These are phyloP conservation scores for Lactuca sativa DNA, from an alignment of 129 eudicot species.

Conservation along the genomic window DNA sequence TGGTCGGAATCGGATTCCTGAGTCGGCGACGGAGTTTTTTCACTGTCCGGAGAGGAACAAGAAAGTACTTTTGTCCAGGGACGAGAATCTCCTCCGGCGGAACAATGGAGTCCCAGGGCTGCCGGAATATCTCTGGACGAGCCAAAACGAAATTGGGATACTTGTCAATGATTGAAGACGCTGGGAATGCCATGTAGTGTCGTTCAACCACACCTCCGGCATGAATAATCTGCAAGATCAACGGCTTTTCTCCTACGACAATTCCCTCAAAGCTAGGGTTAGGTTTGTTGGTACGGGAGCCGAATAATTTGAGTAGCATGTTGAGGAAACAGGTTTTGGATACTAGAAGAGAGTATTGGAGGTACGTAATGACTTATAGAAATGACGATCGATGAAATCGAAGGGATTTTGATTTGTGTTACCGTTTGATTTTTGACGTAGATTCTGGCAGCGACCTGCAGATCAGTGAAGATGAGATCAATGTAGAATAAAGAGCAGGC, in stretches of 20 bases:
- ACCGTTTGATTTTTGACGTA: neutral
- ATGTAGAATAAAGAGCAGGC: slow-evolving; percentile 39
- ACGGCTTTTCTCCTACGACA: slow-evolving; percentile 15
- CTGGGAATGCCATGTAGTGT: slow-evolving; percentile 76
- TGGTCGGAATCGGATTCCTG: slow-evolving; percentile 11
- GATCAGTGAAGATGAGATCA: slow-evolving; percentile 29
- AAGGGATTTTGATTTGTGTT: neutral
- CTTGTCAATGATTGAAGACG: slow-evolving; percentile 52
- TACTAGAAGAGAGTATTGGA: neutral
- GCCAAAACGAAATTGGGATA: slow-evolving; percentile 54
- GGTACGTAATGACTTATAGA: slow-evolving; percentile 21
- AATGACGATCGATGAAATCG: slow-evolving; percentile 30
- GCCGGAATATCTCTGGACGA: slow-evolving; percentile 56
- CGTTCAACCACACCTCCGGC: slow-evolving; percentile 56
- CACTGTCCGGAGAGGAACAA: slow-evolving; percentile 50
- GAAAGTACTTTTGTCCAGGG: slow-evolving; percentile 61
- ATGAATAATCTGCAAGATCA: slow-evolving; percentile 62
- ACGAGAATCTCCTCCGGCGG: slow-evolving; percentile 61
- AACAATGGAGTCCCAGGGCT: slow-evolving; percentile 66
- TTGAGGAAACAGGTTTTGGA: neutral
- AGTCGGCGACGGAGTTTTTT: slow-evolving; percentile 52
- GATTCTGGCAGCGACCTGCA: slow-evolving; percentile 19
- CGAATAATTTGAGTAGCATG: slow-evolving; percentile 56
- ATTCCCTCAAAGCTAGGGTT: neutral
- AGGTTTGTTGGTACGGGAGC: slow-evolving; percentile 15